Conservation (phyloP, 1,284 basidiomycete genomes). For the Acaromyces ingoldii region DNA sequence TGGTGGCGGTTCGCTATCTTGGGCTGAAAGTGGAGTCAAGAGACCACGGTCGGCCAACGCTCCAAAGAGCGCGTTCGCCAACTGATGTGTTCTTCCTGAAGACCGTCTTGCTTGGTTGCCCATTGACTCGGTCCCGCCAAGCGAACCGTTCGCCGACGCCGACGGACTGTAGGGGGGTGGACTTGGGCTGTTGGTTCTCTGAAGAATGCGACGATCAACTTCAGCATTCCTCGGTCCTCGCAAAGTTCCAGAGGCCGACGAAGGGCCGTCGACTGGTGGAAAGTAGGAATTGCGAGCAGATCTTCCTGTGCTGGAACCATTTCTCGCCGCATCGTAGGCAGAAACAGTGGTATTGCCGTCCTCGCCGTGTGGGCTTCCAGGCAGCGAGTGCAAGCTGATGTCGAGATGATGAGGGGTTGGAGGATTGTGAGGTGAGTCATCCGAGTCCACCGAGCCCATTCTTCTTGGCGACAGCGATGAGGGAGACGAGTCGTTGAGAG, state of each 20-base stretch:
- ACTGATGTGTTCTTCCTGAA: conserved; percentile 25
- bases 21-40: conserved; percentile 18
- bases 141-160: background rate
- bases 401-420: conserved; percentile 58
- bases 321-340: conserved; percentile 2
- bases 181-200: conserved; percentile 5
- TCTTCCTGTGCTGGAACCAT: too few species aligned
- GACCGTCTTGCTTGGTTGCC: conserved; percentile 18
- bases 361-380: conserved; percentile 12
- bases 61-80: conserved; percentile 39
- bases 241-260: too few species aligned
- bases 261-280: too few species aligned
- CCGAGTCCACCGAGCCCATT: conserved; percentile 20
- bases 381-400: conserved; percentile 54
- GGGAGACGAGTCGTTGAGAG: background rate
- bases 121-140: conserved; percentile 1
- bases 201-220: too few species aligned
- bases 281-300: too few species aligned
- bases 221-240: too few species aligned
- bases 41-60: conserved; percentile 34
- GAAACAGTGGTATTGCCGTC: conserved; percentile 14
- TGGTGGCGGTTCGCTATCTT: background rate
- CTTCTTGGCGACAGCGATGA: too few species aligned
- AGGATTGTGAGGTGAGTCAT: conserved; percentile 55
- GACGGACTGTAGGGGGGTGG: background rate